Evolutionary conservation across 2,329 filamentous ascomycete genomes (phyloP), one percentile per base, ranked within the genome.

Genomic region (Zymoseptoria brevis): DNA sequence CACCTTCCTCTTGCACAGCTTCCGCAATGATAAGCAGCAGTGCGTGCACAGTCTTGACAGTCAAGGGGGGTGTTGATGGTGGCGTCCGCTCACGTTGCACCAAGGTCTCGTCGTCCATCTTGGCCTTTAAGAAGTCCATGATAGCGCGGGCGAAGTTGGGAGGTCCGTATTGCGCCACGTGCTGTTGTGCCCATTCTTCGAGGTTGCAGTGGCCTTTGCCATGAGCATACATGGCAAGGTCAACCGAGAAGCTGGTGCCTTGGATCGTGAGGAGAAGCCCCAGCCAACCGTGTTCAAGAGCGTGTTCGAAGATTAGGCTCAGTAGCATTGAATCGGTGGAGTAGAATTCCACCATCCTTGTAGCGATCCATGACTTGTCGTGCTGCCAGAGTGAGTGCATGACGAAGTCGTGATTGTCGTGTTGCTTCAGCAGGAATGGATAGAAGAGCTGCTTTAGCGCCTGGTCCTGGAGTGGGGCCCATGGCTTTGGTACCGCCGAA

Each of bases 311-410:
- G 41, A 93, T 88, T 16, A 84, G 75, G 2, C 83, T 81, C 45
- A 92, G 80, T 55, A 87, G 82, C 59, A 86, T 83, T 1, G 85
- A 86, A 66, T 88, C 84, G 59, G 81, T 77, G 49, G 87, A 87
- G 72, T 94, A 90, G 8, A 84, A 82, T 60, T 91, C 87, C 50
- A 93, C 85, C 35, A 99, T 83, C 60, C 89, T 85, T 64, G 87
- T 83, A 8, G 87, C 87, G 16, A 97, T 88, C 88, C 91, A 97
- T 19, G 87, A 82, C 65, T 87, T 89, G 71, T 97, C 90, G 71
- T 94, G 91, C 66, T 88, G 87, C 92, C 93, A 97, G 5, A 96
- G 77, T 60, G 90, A 92, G 70, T 96, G 87, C 59, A 99, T 82
- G 13, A 96, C 93, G 63, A 96, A 95, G 65, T 92, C 87, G 72